A percentile compares a stretch with the other conserved stretches of the same genome.
These are phyloP conservation scores for Fusarium sp. DNA, from an alignment of 2,329 filamentous ascomycete species.

Conservation along the genomic window DNA sequence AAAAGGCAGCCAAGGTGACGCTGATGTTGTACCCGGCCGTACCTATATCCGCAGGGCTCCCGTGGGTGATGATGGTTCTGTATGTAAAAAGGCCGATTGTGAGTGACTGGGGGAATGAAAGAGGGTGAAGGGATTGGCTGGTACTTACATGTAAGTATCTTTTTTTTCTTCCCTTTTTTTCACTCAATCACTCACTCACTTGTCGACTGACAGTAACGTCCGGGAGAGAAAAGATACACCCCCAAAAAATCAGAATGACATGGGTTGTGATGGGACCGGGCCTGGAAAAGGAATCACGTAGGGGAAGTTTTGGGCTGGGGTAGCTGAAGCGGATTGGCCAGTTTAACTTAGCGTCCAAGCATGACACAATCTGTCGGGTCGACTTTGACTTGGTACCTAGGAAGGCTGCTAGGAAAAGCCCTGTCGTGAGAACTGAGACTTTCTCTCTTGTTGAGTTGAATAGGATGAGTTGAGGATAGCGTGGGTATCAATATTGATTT, in stretches of 20 bases:
- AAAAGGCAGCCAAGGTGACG: conserved; percentile 39
- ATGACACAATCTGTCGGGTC: conserved; percentile 53
- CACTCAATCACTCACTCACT: neutral
- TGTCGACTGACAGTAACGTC: conserved; percentile 5
- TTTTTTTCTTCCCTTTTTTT: neutral
- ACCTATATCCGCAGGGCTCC: conserved; percentile 43
- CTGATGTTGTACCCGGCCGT: conserved; percentile 43
- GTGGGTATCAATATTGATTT: conserved; percentile 18
- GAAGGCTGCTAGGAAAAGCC: conserved; percentile 18
- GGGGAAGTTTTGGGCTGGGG: conserved; percentile 47
- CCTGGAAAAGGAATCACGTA: conserved; percentile 42
- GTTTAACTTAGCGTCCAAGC: conserved; percentile 43
- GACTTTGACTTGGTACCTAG: conserved; percentile 25
- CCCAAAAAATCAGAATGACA: conserved; percentile 36
- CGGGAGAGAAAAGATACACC: conserved; percentile 23
- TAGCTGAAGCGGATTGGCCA: conserved; percentile 45
- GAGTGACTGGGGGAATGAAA: neutral
- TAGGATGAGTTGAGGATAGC: conserved; percentile 13
- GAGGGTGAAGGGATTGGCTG: neutral
- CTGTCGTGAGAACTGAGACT: conserved; percentile 19
- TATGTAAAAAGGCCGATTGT: conserved; percentile 15
- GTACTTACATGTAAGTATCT: conserved; percentile 19
- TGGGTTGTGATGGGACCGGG: conserved; percentile 30
- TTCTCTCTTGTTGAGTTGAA: conserved; percentile 24
- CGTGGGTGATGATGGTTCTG: conserved; percentile 6